phyloP scores from a whole-genome alignment of 805 yeast genomes.

The Kodamaea kaohsiungensis region DNA sequence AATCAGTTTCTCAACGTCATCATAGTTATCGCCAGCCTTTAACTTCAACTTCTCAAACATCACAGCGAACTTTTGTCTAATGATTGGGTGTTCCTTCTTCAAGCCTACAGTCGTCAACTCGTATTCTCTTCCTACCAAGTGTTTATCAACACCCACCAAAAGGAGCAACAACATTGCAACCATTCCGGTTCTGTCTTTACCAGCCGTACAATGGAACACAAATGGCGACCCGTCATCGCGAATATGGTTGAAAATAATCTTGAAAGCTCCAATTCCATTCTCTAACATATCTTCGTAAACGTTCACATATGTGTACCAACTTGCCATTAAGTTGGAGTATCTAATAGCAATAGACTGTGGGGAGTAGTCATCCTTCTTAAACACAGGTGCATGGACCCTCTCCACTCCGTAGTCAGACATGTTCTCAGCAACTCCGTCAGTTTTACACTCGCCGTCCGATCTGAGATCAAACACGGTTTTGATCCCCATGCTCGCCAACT shows the following conservation, averaged over 20 bases:
- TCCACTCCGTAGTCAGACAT: constrained; percentile 44
- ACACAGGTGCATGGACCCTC: constrained; percentile 60
- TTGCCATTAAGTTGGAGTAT: constrained; percentile 53
- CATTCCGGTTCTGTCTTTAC: constrained; percentile 84
- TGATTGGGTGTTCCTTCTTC: constrained; percentile 44
- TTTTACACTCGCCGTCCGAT: constrained; percentile 54
- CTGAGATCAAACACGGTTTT: constrained; percentile 67
- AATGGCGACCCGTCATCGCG: constrained; percentile 53
- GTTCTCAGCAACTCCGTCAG: constrained; percentile 42
- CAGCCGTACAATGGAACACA: constrained; percentile 79
- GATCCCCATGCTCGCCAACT: constrained; percentile 47
- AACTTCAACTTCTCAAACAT: constrained; percentile 32
- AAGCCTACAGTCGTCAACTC: constrained; percentile 72
- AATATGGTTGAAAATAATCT: constrained; percentile 52
- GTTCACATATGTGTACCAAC: constrained; percentile 61
- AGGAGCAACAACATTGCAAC: constrained; percentile 66
- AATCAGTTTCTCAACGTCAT: constrained; percentile 23
- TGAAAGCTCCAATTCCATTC: constrained; percentile 50
- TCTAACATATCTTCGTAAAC: constrained; percentile 62
- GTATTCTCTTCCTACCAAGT: constrained; percentile 70
- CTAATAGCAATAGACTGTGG: constrained; percentile 64
- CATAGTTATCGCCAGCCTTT: constrained; percentile 23
- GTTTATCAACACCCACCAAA: constrained; percentile 63
- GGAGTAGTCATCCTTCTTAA: constrained; percentile 52
- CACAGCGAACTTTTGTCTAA: constrained; percentile 36